Conservation (phyloP, 306 rosid genomes). For the Glycine latifolia region DNA sequence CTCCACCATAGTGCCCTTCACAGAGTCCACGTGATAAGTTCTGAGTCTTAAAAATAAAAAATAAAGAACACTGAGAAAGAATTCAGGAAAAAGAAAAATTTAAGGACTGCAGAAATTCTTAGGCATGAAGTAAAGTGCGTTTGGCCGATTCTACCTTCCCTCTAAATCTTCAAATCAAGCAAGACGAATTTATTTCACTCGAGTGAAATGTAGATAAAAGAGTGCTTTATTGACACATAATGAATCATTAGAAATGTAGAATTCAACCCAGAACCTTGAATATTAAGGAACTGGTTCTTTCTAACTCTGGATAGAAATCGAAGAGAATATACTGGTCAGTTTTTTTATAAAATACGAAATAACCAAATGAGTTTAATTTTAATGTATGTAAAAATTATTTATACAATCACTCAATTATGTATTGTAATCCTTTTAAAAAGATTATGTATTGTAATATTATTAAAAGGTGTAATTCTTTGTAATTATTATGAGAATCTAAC, state of each 20-base stretch:
- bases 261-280: slow-evolving; percentile 31
- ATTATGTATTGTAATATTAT: background rate
- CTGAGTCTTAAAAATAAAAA: background rate
- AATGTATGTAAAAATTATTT: background rate
- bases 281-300: background rate
- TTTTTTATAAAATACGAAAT: too few relatives aligned
- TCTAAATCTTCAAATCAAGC: slow-evolving; percentile 29
- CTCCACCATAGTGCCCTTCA: slow-evolving; percentile 23
- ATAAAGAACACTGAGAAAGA: background rate
- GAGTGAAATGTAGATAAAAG: slow-evolving; percentile 30
- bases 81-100: background rate
- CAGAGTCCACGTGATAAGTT: slow-evolving; percentile 31
- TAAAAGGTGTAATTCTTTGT: background rate
- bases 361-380: background rate
- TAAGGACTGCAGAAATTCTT: slow-evolving; percentile 32
- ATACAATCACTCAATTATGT: background rate
- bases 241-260: slow-evolving; percentile 37
- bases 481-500: background rate
- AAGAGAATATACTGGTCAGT: background rate
- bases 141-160: slow-evolving; percentile 1
- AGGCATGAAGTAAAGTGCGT: slow-evolving; percentile 38
- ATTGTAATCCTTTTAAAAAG: background rate
- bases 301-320: background rate
- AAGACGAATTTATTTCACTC: slow-evolving; percentile 10
- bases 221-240: slow-evolving; percentile 30